Conservation (phyloP, 2,329 filamentous ascomycete species). For the Pseudogymnoascus sp. region DNA sequence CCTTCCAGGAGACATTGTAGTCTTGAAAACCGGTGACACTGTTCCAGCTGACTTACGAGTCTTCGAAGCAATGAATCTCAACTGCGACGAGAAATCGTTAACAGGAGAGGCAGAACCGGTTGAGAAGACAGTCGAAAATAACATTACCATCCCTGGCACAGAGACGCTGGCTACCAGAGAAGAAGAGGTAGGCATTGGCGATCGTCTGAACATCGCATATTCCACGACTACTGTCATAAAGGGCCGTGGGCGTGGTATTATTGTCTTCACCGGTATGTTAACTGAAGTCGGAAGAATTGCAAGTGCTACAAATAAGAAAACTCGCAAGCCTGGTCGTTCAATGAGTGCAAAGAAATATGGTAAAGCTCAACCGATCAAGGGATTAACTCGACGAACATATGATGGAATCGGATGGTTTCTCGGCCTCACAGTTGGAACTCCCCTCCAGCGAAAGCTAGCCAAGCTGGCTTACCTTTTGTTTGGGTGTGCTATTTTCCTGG, state of each 20-base stretch:
- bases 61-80: slow-evolving; percentile 53
- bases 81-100: slow-evolving; percentile 90
- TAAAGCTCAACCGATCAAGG: slow-evolving; percentile 42
- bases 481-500: slow-evolving; percentile 43
- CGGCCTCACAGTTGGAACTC: slow-evolving; percentile 56
- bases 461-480: slow-evolving; percentile 60
- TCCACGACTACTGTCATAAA: slow-evolving; percentile 50
- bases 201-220: slow-evolving; percentile 50
- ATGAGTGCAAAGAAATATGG: slow-evolving; percentile 42
- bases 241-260: slow-evolving; percentile 48
- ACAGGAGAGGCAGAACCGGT: slow-evolving; percentile 95
- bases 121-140: slow-evolving; percentile 60
- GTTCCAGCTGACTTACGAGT: slow-evolving; percentile 75
- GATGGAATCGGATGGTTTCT: slow-evolving; percentile 49
- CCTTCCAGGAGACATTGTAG: slow-evolving; percentile 75
- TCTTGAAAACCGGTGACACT: slow-evolving; percentile 90
- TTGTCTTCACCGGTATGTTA: slow-evolving; percentile 48
- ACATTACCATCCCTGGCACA: slow-evolving; percentile 33
- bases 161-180: slow-evolving; percentile 35
- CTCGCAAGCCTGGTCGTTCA: slow-evolving; percentile 46
- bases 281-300: slow-evolving; percentile 54
- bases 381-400: slow-evolving; percentile 40
- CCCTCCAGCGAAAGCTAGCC: slow-evolving; percentile 58
- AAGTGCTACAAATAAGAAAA: slow-evolving; percentile 42
- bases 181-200: slow-evolving; percentile 41